Conservation (phyloP, 495 filamentous ascomycete genomes). For the Penicillium desertorum region DNA sequence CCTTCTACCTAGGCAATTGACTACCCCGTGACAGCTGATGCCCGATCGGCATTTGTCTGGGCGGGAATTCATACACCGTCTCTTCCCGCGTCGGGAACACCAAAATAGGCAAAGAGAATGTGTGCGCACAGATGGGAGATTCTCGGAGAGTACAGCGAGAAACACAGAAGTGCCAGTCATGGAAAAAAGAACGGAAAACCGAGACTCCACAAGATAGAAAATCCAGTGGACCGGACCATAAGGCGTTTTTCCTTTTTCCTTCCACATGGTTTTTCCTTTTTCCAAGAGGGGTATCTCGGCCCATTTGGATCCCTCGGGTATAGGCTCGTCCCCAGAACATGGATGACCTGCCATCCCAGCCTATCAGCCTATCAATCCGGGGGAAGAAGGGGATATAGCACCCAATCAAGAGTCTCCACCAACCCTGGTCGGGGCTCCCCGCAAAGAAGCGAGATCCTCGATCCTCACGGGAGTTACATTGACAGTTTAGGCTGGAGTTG, state of each 20-base stretch:
- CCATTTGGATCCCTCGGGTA: conserved; percentile 14
- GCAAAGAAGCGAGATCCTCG: conserved; percentile 14
- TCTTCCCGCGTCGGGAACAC: conserved; percentile 27
- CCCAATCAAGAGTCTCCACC: background rate
- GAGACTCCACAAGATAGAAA: conserved; percentile 1
- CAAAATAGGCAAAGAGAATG: conserved; percentile 23
- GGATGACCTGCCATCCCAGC: conserved; percentile 5
- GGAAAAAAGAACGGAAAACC: background rate
- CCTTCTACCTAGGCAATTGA: conserved; percentile 6
- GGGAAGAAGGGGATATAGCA: background rate
- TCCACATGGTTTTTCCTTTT: conserved; percentile 4
- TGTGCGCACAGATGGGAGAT: background rate
- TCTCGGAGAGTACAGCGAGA: conserved; percentile 25
- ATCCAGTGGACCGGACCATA: conserved; percentile 6
- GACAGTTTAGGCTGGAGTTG: background rate
- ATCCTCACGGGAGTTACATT: conserved; percentile 13
- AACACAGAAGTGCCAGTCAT: background rate
- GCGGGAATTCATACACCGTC: conserved; percentile 12
- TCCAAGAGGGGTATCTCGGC: conserved; percentile 14
- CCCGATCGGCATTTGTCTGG: conserved; percentile 27
- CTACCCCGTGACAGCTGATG: conserved; percentile 14
- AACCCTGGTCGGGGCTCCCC: conserved; percentile 11
- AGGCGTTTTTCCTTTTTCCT: background rate
- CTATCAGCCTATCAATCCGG: conserved; percentile 10
- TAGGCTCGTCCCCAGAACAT: background rate